phyloP scores from a whole-genome alignment of 768 basidiomycete genomes.

The Lanmaoa pseudosensibilis region DNA sequence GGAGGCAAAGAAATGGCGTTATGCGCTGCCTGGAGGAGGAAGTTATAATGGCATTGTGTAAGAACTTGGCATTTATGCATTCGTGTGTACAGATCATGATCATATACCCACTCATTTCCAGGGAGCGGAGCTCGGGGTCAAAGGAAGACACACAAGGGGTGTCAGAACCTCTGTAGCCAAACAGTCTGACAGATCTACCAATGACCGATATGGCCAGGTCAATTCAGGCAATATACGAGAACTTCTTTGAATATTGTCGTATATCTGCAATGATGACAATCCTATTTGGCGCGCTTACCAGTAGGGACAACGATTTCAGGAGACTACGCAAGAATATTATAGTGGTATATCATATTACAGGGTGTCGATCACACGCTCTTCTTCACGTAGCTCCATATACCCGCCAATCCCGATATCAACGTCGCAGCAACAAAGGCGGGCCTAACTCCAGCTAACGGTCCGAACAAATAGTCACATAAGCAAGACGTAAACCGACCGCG shows the following conservation, averaged over 20 bases:
- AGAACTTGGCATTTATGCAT: conserved; percentile 39
- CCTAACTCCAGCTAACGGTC: conserved; percentile 78
- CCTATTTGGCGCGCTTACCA: conserved; percentile 33
- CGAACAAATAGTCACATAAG: conserved; percentile 34
- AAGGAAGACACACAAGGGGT: conserved; percentile 39
- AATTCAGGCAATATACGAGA: conserved; percentile 32
- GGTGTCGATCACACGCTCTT: conserved; percentile 67
- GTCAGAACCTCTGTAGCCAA: conserved; percentile 36
- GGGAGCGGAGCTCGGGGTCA: conserved; percentile 42
- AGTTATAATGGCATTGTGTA: conserved; percentile 33
- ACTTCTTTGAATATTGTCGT: conserved; percentile 30
- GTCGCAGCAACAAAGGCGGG: conserved; percentile 89
- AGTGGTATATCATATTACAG: conserved; percentile 40
- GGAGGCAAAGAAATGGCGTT: conserved; percentile 23
- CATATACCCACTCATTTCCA: conserved; percentile 41
- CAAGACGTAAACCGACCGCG: conserved; percentile 36
- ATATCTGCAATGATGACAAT: conserved; percentile 22
- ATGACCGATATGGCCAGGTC: conserved; percentile 36
- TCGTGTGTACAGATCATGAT: conserved; percentile 37
- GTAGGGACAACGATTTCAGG: conserved; percentile 10
- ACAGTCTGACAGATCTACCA: conserved; percentile 36
- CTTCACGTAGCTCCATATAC: conserved; percentile 95
- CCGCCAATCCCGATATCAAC: conserved; percentile 85
- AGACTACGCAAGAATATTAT: conserved; percentile 49
- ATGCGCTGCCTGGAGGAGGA: conserved; percentile 26